Percentiles rank a stretch among this genome's conserved stretches.
Evolutionary conservation across 805 yeast species (phyloP).

Genomic region (Zygosaccharomyces siamensis): DNA sequence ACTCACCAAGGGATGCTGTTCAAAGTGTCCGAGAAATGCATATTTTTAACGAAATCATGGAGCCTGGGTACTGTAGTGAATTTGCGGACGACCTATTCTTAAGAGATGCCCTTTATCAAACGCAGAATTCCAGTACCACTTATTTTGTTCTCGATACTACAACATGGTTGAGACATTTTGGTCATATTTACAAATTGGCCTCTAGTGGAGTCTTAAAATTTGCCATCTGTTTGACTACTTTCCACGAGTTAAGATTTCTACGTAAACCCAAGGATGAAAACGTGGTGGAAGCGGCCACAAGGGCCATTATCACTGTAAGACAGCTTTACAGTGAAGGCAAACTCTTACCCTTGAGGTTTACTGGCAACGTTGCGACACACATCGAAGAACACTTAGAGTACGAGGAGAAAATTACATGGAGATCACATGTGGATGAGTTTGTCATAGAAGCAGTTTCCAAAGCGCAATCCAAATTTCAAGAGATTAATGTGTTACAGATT

Average conservation of each 20-base stretch:
- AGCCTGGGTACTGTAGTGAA: constrained; percentile 1
- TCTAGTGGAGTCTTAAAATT: constrained; percentile 52
- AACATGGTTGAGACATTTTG: constrained; percentile 75
- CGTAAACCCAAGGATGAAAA: constrained; percentile 65
- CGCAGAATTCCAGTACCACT: constrained; percentile 53
- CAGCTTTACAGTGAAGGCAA: constrained; percentile 56
- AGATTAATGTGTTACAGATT: constrained; percentile 3
- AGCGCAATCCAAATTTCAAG: constrained; percentile 31
- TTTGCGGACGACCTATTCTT: constrained; percentile 11
- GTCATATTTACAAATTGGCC: constrained; percentile 63
- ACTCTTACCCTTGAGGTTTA: constrained; percentile 56
- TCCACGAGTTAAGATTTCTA: constrained; percentile 67
- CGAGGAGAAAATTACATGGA: constrained; percentile 66
- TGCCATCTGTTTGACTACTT: constrained; percentile 66
- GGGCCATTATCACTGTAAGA: constrained; percentile 68
- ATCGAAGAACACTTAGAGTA: constrained; percentile 67
- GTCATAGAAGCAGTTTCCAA: constrained; percentile 49
- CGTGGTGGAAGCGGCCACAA: constrained; percentile 74
- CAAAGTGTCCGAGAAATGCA: constrained; percentile 7
- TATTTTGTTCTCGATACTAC: constrained; percentile 66
- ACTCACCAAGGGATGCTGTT: background rate
- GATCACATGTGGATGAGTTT: constrained; percentile 63
- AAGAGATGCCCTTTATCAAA: constrained; percentile 50
- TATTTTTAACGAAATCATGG: constrained; percentile 10
- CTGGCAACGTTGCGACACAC: constrained; percentile 61